Evolutionary conservation across 306 rosid genomes (phyloP).

Genomic region (Vicia villosa): DNA sequence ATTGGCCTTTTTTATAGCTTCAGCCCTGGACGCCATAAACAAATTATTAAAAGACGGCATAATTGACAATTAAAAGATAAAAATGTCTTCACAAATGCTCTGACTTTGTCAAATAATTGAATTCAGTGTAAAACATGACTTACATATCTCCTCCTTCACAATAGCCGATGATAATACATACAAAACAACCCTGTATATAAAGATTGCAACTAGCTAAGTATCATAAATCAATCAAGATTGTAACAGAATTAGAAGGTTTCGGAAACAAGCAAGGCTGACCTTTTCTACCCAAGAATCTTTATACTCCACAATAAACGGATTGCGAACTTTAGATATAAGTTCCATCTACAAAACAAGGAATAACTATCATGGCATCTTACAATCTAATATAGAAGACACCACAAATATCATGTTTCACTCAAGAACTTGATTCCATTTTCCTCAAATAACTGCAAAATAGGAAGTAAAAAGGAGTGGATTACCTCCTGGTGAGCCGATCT

Average conservation of each 20-base stretch:
- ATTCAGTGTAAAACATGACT: slow-evolving; percentile 42
- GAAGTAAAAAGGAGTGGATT: slow-evolving; percentile 11
- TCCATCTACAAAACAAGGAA: slow-evolving; percentile 73
- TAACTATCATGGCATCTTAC: slow-evolving; percentile 18
- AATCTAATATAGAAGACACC: slow-evolving; percentile 17
- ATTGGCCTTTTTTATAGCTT: slow-evolving; percentile 73
- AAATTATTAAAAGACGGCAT: slow-evolving; percentile 15
- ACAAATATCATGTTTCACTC: slow-evolving; percentile 8
- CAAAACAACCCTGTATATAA: slow-evolving; percentile 90
- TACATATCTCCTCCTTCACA: slow-evolving; percentile 99
- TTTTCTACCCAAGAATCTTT: slow-evolving; percentile 99
- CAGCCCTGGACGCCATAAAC: slow-evolving; percentile 65
- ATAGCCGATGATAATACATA: slow-evolving; percentile 86
- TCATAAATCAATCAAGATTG: slow-evolving; percentile 32
- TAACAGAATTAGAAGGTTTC: slow-evolving; percentile 25
- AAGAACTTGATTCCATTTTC: background rate
- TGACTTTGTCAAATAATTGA: slow-evolving; percentile 28
- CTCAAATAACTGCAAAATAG: background rate
- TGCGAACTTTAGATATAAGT: slow-evolving; percentile 76
- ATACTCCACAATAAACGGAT: slow-evolving; percentile 95
- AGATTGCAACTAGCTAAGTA: slow-evolving; percentile 33
- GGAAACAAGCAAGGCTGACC: slow-evolving; percentile 44
- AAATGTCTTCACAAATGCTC: slow-evolving; percentile 1
- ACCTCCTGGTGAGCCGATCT: slow-evolving; percentile 99
- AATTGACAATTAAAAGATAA: slow-evolving; percentile 31